phyloP scores from a whole-genome alignment of 768 basidiomycete species.

The Tylopilus subfusipes region DNA sequence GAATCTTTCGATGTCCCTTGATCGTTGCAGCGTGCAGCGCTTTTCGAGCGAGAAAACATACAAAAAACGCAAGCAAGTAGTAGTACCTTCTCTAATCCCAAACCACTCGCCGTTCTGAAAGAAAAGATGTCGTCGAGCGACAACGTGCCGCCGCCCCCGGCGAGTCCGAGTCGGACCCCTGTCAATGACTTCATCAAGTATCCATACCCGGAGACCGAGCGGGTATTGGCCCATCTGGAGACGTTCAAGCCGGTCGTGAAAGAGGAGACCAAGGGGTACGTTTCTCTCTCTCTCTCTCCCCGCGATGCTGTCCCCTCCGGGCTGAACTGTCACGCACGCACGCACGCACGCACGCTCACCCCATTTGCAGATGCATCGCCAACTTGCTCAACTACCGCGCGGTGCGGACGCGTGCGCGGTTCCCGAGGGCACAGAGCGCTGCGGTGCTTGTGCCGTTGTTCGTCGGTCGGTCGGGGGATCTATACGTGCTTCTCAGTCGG shows the following conservation, averaged over 20 bases:
- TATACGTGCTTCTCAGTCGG: constrained; percentile 85
- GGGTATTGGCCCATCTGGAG: constrained; percentile 9
- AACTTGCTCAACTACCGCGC: constrained; percentile 29
- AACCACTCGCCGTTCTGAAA: too few relatives aligned
- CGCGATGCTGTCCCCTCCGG: too few relatives aligned
- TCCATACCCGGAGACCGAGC: constrained; percentile 12
- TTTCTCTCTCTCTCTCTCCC: too few relatives aligned
- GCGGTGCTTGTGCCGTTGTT: constrained; percentile 85
- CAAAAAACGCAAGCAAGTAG: background rate
- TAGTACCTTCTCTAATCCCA: too few relatives aligned
- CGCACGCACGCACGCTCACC: too few relatives aligned
- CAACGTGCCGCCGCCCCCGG: constrained; percentile 11
- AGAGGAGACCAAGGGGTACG: constrained; percentile 25
- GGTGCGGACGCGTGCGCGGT: constrained; percentile 29
- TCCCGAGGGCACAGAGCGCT: constrained; percentile 60
- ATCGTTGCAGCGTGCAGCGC: constrained; percentile 3
- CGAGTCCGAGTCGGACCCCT: background rate
- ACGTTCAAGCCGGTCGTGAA: constrained; percentile 6
- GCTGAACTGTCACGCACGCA: too few relatives aligned
- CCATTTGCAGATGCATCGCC: constrained; percentile 16
- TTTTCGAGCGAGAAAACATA: background rate
- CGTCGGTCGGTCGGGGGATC: constrained; percentile 75
- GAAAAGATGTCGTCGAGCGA: too few relatives aligned
- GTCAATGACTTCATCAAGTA: constrained; percentile 17
- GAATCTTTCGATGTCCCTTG: background rate